A percentile compares a stretch with the other conserved stretches of the same genome.
Conservation (phyloP, 441 rosid genomes). For the Arabidopsis hybrid region DNA sequence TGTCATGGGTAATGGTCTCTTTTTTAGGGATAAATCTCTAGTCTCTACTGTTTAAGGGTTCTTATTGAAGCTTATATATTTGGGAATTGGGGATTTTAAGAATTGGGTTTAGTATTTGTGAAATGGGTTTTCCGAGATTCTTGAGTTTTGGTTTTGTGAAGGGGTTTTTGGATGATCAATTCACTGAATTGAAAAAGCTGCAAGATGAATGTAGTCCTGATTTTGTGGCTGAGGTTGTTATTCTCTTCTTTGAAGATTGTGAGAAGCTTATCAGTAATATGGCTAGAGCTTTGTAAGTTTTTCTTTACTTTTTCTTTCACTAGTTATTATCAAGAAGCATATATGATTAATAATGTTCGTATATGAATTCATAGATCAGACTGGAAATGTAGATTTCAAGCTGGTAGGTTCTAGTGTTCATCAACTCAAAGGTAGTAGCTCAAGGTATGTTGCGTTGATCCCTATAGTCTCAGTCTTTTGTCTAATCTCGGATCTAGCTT, state of each 20-base stretch:
- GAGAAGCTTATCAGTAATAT: slow-evolving; percentile 74
- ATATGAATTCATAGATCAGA: slow-evolving; percentile 44
- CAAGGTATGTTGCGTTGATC: slow-evolving; percentile 58
- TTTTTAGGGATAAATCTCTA: slow-evolving; percentile 1
- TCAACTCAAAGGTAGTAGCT: slow-evolving; percentile 90
- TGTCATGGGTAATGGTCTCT: slow-evolving; percentile 18
- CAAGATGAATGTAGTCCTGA: slow-evolving; percentile 82
- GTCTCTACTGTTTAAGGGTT: neutral
- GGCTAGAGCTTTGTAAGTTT: slow-evolving; percentile 71
- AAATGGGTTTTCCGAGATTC: slow-evolving; percentile 28
- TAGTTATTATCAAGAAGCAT: neutral
- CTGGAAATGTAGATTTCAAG: slow-evolving; percentile 59
- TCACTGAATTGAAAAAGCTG: slow-evolving; percentile 69
- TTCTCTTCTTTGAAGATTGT: slow-evolving; percentile 78
- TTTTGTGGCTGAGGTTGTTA: slow-evolving; percentile 71
- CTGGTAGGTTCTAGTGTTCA: slow-evolving; percentile 73
- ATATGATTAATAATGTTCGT: neutral
- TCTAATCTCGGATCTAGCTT: slow-evolving; percentile 11
- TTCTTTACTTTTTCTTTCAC: neutral
- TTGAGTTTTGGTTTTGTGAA: slow-evolving; percentile 12
- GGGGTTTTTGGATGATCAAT: slow-evolving; percentile 69
- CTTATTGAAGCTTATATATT: slow-evolving; percentile 3
- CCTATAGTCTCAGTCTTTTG: slow-evolving; percentile 18
- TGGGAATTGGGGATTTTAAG: neutral
- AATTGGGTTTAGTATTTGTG: slow-evolving; percentile 7